phyloP scores from a whole-genome alignment of 2,329 filamentous ascomycete species.

The Clarireedia sp. region DNA sequence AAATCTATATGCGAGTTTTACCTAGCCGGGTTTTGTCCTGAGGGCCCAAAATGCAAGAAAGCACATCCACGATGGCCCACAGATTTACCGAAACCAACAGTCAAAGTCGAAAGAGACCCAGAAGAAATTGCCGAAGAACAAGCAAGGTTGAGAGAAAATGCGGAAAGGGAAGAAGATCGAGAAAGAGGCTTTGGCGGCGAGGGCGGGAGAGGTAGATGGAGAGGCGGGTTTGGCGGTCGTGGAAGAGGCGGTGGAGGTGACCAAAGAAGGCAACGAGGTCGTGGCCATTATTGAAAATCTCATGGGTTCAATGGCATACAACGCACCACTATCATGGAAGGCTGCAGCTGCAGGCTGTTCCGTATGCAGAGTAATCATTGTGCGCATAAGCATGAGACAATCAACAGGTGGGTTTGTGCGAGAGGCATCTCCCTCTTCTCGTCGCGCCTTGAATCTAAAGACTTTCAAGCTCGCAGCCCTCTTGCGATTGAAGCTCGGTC shows the following conservation, averaged over 20 bases:
- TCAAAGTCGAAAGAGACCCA: slow-evolving; percentile 55
- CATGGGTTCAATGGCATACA: neutral
- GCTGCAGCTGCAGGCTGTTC: neutral
- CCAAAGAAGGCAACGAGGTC: slow-evolving; percentile 6
- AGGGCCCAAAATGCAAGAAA: slow-evolving; percentile 66
- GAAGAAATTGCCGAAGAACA: slow-evolving; percentile 51
- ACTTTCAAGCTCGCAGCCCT: too few relatives aligned
- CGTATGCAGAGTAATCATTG: neutral
- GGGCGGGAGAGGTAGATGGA: slow-evolving; percentile 23
- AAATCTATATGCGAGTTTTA: slow-evolving; percentile 77
- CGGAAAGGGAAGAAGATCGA: slow-evolving; percentile 43
- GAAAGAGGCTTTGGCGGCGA: slow-evolving; percentile 26
- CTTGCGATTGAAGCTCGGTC: too few relatives aligned
- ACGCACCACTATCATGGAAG: neutral
- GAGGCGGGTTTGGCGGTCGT: slow-evolving; percentile 18
- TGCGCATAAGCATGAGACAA: neutral
- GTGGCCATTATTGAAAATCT: slow-evolving; percentile 10
- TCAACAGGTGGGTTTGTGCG: neutral
- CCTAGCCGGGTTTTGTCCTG: slow-evolving; percentile 88
- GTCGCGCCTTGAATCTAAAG: too few relatives aligned
- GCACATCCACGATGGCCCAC: slow-evolving; percentile 72
- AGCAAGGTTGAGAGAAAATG: slow-evolving; percentile 43
- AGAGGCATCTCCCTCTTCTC: too few relatives aligned
- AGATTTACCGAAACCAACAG: slow-evolving; percentile 67
- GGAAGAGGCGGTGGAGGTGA: slow-evolving; percentile 22